A percentile compares a stretch with the other conserved stretches of the same genome.
Conservation (phyloP, 225 moss, liverwort and hornwort species). For the Bryum argenteum region DNA sequence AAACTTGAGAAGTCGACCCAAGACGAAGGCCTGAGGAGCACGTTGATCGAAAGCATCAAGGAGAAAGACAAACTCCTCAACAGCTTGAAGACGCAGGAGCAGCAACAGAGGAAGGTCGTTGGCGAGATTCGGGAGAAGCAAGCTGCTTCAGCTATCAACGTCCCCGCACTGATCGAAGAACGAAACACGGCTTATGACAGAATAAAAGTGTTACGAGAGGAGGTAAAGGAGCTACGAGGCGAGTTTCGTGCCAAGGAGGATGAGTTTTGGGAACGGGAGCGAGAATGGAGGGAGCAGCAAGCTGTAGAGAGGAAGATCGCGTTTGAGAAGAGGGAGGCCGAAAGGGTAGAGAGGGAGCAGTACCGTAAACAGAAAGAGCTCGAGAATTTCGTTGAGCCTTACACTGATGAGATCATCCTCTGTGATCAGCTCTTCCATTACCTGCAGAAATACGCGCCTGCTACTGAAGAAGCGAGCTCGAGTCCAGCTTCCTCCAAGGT, state of each 20-base stretch:
- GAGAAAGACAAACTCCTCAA: slow-evolving; percentile 69
- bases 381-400: slow-evolving; percentile 92
- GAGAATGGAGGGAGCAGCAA: slow-evolving; percentile 80
- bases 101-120: slow-evolving; percentile 61
- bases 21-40: slow-evolving; percentile 62
- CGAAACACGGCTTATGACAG: slow-evolving; percentile 69
- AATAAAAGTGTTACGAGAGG: slow-evolving; percentile 62
- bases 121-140: slow-evolving; percentile 69
- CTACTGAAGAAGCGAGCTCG: slow-evolving; percentile 47
- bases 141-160: slow-evolving; percentile 59
- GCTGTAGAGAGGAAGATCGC: slow-evolving; percentile 67
- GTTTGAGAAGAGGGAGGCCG: slow-evolving; percentile 85
- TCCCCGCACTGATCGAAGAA: slow-evolving; percentile 67
- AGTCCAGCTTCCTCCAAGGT: slow-evolving; percentile 52
- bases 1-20: slow-evolving; percentile 60
- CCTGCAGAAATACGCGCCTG: slow-evolving; percentile 71
- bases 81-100: slow-evolving; percentile 66
- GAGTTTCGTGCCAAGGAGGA: slow-evolving; percentile 75
- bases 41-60: slow-evolving; percentile 60
- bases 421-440: slow-evolving; percentile 88
- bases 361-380: slow-evolving; percentile 82
- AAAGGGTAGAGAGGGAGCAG: slow-evolving; percentile 79
- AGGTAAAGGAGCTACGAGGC: slow-evolving; percentile 63
- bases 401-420: slow-evolving; percentile 87
- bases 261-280: slow-evolving; percentile 78